Evolutionary conservation across 805 yeast genomes (phyloP), one percentile per base, ranked within the genome.

Genomic region (Candida namnaoensis): DNA sequence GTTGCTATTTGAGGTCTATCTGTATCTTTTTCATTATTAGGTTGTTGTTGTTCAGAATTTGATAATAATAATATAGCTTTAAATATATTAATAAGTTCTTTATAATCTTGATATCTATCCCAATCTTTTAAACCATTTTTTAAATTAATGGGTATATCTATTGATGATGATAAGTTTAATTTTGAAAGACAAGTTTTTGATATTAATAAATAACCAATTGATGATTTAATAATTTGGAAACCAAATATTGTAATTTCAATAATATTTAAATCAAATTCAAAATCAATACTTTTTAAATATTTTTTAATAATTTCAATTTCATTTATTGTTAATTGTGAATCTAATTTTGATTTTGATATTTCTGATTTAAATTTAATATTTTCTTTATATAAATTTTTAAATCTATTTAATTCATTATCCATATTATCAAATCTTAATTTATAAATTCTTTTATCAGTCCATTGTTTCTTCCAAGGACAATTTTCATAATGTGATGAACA

Each of bases 81-180:
- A 27, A 48, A 27, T 1, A 46, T 41, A 12, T 45, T 36, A 4
- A 56, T 14, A 5, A 57, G 37, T 1, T 40, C 42, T n/a, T 43
- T 40, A 37, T 53, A 56, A 1, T 61, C 60, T 4, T 28, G n/a
- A 43, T 56, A 52, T 38, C 67, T 59, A 33, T 68, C 64, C 72
- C 72, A 68, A 14, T 40, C 36, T 32, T 58, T 61, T 41, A 66
- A 71, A 33, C 66, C 71, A 7, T 47, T 47, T 5, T 59, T 35
- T 3, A 65, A 40, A 41, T 66, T 54, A 14, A 64, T 49, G 2
- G 47, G 53, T 2, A 49, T 51, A 4, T 34, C 42, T 19, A 19
- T 19, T 19, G 19, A 19, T 19, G 19, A 19, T 19, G 19, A 19
- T 19, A 19, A 30, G 52, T 55, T 2, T 51, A 48, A 3, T 62